Percentiles rank a stretch among this genome's conserved stretches.
Evolutionary conservation across 768 basidiomycete genomes (phyloP).

Genomic region (Boletus patriciae): DNA sequence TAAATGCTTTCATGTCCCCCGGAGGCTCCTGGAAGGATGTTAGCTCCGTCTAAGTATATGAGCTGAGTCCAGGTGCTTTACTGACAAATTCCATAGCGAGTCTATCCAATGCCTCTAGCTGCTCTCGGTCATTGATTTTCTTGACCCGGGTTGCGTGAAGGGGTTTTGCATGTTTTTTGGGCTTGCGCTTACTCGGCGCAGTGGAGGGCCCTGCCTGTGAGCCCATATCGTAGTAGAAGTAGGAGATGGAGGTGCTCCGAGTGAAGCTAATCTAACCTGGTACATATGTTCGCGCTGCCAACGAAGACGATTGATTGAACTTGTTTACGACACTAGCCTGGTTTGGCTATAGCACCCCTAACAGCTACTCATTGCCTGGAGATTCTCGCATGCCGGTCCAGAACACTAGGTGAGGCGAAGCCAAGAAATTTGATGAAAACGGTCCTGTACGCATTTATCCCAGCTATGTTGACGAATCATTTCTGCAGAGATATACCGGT

Average conservation of each 20-base stretch:
- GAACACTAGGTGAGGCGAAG: no score
- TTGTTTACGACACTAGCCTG: no score
- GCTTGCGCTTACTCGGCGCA: slow-evolving; percentile 9
- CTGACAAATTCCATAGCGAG: slow-evolving; percentile 54
- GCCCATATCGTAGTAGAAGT: slow-evolving; percentile 10
- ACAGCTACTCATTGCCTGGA: no score
- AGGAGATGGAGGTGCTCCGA: neutral
- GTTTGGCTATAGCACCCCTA: no score
- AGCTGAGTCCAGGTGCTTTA: neutral
- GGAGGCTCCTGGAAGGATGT: slow-evolving; percentile 46
- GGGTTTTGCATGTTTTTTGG: slow-evolving; percentile 15
- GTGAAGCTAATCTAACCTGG: no score
- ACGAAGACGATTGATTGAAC: no score
- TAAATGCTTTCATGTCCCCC: slow-evolving; percentile 52
- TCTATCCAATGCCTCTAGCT: slow-evolving; percentile 50
- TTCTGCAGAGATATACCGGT: neutral
- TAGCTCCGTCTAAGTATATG: slow-evolving; percentile 7
- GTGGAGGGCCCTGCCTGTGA: slow-evolving; percentile 21
- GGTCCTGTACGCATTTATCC: no score
- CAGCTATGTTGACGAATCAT: neutral
- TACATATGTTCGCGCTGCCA: no score
- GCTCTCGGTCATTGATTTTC: slow-evolving; percentile 48
- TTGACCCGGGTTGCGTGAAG: slow-evolving; percentile 35
- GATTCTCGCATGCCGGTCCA: no score
- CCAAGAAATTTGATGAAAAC: no score